Percentiles rank a stretch among this genome's conserved stretches.
Evolutionary conservation across 441 rosid species (phyloP).

Genomic region (Corymbia citriodora): DNA sequence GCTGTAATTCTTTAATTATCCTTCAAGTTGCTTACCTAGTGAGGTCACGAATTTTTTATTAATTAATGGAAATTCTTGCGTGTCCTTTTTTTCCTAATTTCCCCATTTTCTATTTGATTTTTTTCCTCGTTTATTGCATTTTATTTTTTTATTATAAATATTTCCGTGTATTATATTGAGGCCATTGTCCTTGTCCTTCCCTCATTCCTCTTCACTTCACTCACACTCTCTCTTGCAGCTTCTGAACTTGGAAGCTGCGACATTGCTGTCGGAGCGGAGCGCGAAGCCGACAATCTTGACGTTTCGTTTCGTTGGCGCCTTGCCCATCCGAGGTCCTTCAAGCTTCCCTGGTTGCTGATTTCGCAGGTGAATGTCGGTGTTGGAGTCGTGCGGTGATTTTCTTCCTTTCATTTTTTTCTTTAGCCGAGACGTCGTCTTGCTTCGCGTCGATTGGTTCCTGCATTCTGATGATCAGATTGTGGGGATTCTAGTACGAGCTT

Average conservation of each 20-base stretch:
- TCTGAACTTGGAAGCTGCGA: not conserved
- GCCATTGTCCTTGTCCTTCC: not conserved
- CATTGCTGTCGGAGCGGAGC: not conserved
- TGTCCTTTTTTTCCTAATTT: not conserved
- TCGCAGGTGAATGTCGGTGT: not conserved
- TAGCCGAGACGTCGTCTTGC: not conserved
- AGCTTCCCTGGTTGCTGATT: not conserved
- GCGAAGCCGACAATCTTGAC: not conserved
- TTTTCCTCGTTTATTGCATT: not conserved
- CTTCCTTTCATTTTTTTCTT: not conserved
- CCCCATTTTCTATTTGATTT: not conserved
- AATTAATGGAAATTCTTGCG: not conserved
- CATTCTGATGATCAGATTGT: not conserved
- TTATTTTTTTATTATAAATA: not conserved
- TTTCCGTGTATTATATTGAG: not conserved
- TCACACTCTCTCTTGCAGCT: not conserved
- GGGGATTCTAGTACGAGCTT: not conserved
- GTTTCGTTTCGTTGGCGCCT: not conserved
- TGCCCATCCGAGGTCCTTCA: not conserved
- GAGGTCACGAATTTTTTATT: not conserved
- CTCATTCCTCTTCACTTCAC: not conserved
- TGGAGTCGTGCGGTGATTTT: not conserved
- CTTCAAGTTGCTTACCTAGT: not conserved
- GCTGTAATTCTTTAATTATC: not conserved
- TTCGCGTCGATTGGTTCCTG: not conserved